Conservation (phyloP, 139 green algal species). For the Chlamydomonas sphaeroides region DNA sequence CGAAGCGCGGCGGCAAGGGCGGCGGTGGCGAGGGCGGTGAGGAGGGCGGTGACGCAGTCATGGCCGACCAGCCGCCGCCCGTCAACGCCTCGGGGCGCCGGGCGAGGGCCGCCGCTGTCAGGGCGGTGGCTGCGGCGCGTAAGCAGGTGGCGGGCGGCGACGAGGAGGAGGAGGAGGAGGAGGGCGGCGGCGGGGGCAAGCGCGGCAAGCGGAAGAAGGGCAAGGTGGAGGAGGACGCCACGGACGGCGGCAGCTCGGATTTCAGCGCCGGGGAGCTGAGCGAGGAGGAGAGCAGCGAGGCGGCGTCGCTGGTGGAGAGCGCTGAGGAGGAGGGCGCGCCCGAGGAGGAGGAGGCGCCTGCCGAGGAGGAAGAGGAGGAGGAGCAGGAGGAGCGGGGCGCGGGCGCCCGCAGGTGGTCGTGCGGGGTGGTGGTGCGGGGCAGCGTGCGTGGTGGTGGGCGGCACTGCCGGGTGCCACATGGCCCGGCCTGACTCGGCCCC, state of each 20-base stretch:
- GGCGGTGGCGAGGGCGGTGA: too few relatives aligned
- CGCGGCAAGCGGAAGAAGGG: not conserved
- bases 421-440: too few relatives aligned
- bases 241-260: too few relatives aligned
- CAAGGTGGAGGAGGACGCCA: not conserved
- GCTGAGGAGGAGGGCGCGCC: not conserved
- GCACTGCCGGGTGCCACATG: too few relatives aligned
- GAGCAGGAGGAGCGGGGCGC: not conserved
- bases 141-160: not conserved
- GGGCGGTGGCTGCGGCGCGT: not conserved
- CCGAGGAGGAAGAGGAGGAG: not conserved
- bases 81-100: too few relatives aligned
- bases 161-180: not conserved
- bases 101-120: not conserved
- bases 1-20: not conserved
- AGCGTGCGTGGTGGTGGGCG: too few relatives aligned
- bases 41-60: too few relatives aligned
- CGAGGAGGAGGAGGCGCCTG: not conserved
- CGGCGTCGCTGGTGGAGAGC: too few relatives aligned
- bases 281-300: not conserved
- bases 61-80: too few relatives aligned
- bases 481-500: too few relatives aligned
- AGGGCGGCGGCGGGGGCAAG: not conserved
- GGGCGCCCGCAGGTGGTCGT: too few relatives aligned
- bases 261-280: not conserved